Percentiles rank a stretch among this genome's conserved stretches.
These are phyloP conservation scores for Podospora anserina DNA, from an alignment of 495 filamentous ascomycete genomes.

Conservation along the genomic window DNA sequence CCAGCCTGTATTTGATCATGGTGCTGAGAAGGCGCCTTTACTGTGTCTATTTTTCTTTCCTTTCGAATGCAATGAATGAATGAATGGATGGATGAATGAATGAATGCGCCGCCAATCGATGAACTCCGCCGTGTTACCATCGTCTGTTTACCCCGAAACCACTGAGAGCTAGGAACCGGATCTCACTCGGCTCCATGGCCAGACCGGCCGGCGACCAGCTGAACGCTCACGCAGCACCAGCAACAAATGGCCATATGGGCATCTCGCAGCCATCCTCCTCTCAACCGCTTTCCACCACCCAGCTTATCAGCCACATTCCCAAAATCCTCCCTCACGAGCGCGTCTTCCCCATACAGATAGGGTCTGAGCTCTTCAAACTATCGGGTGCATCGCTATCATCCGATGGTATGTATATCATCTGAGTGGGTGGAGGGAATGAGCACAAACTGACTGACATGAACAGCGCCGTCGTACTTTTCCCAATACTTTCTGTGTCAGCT, in stretches of 20 bases:
- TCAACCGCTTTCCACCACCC: conserved; percentile 2
- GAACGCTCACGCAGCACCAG: background rate
- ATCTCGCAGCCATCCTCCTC: background rate
- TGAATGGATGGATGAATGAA: background rate
- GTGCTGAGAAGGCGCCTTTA: background rate
- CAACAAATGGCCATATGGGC: background rate
- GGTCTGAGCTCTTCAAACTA: conserved; percentile 83
- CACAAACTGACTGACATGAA: conserved; percentile 18
- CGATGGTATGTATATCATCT: conserved; percentile 61
- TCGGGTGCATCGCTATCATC: conserved; percentile 94
- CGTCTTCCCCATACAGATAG: conserved; percentile 92
- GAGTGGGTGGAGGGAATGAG: conserved; percentile 6
- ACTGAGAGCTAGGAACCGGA: background rate
- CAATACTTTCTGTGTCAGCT: conserved; percentile 89
- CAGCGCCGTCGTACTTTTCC: conserved; percentile 97
- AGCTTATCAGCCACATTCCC: conserved; percentile 48
- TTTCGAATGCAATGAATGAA: background rate
- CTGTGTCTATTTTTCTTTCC: background rate
- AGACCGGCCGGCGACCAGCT: background rate
- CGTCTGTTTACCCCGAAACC: background rate
- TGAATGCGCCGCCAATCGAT: background rate
- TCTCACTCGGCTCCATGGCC: background rate
- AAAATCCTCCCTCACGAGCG: conserved; percentile 61
- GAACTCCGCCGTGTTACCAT: background rate
- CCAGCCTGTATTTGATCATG: background rate